Conservation (phyloP, 768 basidiomycete species). For the Boletus rex-veris region DNA sequence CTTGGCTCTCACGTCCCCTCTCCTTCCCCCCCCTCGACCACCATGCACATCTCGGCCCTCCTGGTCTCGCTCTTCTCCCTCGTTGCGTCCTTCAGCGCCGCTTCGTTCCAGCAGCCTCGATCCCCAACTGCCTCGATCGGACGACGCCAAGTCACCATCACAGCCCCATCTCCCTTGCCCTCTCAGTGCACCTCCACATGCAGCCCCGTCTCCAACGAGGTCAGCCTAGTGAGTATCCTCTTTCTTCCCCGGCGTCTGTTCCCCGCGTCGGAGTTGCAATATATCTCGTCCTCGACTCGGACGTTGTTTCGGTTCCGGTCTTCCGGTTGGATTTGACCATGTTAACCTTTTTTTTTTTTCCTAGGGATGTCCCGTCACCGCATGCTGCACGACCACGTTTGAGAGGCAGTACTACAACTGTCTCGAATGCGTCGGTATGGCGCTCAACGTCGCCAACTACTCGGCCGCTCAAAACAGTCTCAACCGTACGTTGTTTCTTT, state of each 20-base stretch:
- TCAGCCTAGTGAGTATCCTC: constrained; percentile 18
- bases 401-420: constrained; percentile 41
- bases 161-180: constrained; percentile 13
- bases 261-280: constrained; percentile 7
- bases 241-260: neutral
- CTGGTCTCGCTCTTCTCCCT: neutral
- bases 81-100: neutral
- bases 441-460: constrained; percentile 27
- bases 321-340: no score
- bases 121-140: neutral
- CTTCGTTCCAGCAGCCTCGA: neutral
- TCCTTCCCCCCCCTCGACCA: neutral
- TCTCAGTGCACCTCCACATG: constrained; percentile 24
- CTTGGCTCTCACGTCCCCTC: constrained; percentile 1
- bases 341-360: no score
- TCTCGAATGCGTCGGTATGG: constrained; percentile 36
- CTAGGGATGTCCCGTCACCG: constrained; percentile 28
- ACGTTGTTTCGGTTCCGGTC: no score
- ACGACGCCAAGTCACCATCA: constrained; percentile 20
- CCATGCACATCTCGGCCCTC: constrained; percentile 13
- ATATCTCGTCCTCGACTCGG: no score
- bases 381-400: constrained; percentile 42
- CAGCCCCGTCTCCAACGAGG: constrained; percentile 22
- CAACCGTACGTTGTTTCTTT: constrained; percentile 33
- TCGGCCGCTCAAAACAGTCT: constrained; percentile 29